Percentiles rank a stretch among this genome's conserved stretches.
phyloP scores from a whole-genome alignment of 352 stramenopile species.

The Phytophthora fragariaefolia region DNA sequence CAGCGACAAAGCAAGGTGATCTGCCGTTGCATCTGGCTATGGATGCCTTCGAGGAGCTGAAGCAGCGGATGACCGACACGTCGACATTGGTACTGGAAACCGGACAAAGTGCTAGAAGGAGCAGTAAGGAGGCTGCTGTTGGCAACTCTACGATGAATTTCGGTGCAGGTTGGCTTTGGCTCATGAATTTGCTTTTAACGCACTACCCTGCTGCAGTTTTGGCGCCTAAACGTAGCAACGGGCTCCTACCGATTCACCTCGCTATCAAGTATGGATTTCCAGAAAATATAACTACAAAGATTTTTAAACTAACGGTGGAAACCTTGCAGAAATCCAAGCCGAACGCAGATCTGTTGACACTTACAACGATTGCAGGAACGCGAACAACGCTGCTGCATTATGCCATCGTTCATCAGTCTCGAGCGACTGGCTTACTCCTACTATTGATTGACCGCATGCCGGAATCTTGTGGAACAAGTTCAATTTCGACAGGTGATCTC shows the following conservation, averaged over 20 bases:
- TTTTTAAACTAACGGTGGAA: slow-evolving; percentile 30
- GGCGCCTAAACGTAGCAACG: slow-evolving; percentile 31
- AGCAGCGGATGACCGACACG: slow-evolving; percentile 13
- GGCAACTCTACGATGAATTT: not conserved
- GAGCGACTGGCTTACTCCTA: slow-evolving; percentile 33
- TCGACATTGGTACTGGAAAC: not conserved
- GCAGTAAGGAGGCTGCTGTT: not conserved
- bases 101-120: too few species aligned
- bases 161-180: slow-evolving; percentile 37
- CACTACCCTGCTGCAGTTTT: slow-evolving; percentile 33
- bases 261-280: slow-evolving; percentile 53
- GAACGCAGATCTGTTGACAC: slow-evolving; percentile 6
- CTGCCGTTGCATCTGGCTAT: slow-evolving; percentile 62
- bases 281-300: slow-evolving; percentile 14
- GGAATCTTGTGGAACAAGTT: slow-evolving; percentile 32
- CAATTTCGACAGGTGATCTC: slow-evolving; percentile 39
- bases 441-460: slow-evolving; percentile 44
- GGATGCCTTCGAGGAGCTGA: slow-evolving; percentile 41
- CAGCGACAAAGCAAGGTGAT: slow-evolving; percentile 48
- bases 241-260: slow-evolving; percentile 47
- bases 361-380: slow-evolving; percentile 42
- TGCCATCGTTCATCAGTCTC: slow-evolving; percentile 50
- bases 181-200: slow-evolving; percentile 28
- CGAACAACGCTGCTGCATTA: slow-evolving; percentile 69
- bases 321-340: slow-evolving; percentile 7